These are phyloP conservation scores for Clitopilus passeckerianus DNA, from an alignment of 768 basidiomycete species.

Conservation along the genomic window DNA sequence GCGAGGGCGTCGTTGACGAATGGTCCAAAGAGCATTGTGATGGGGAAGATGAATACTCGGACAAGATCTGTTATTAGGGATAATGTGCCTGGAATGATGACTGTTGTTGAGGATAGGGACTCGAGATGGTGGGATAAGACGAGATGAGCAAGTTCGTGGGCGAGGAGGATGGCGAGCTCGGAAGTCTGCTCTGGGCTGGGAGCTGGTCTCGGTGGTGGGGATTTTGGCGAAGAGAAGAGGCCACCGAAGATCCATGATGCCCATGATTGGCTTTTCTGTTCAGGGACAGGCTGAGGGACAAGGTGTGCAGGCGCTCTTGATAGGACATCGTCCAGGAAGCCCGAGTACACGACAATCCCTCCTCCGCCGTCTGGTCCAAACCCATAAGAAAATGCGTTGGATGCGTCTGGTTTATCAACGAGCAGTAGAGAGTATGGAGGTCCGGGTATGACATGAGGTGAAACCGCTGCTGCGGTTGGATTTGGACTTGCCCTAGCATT, in stretches of 20 bases:
- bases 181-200: slow-evolving; percentile 82
- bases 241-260: slow-evolving; percentile 44
- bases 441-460: slow-evolving; percentile 59
- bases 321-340: slow-evolving; percentile 87
- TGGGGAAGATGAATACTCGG: slow-evolving; percentile 77
- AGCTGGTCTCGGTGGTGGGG: slow-evolving; percentile 27
- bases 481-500: slow-evolving; percentile 33
- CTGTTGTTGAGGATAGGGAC: slow-evolving; percentile 78
- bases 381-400: slow-evolving; percentile 94
- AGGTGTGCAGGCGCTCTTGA: slow-evolving; percentile 32
- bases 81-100: slow-evolving; percentile 76
- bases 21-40: slow-evolving; percentile 90
- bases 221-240: slow-evolving; percentile 27
- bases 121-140: slow-evolving; percentile 89
- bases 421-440: slow-evolving; percentile 89
- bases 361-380: slow-evolving; percentile 90
- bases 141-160: slow-evolving; percentile 93
- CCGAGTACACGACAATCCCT: slow-evolving; percentile 92
- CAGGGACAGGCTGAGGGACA: slow-evolving; percentile 4
- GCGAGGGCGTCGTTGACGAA: slow-evolving; percentile 94
- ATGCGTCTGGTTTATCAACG: slow-evolving; percentile 77
- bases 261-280: slow-evolving; percentile 31
- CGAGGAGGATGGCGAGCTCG: slow-evolving; percentile 84
- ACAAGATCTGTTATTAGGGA: slow-evolving; percentile 74
- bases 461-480: slow-evolving; percentile 29